These are phyloP conservation scores for Neurospora sp. DNA, from an alignment of 495 filamentous ascomycete species.

Conservation along the genomic window DNA sequence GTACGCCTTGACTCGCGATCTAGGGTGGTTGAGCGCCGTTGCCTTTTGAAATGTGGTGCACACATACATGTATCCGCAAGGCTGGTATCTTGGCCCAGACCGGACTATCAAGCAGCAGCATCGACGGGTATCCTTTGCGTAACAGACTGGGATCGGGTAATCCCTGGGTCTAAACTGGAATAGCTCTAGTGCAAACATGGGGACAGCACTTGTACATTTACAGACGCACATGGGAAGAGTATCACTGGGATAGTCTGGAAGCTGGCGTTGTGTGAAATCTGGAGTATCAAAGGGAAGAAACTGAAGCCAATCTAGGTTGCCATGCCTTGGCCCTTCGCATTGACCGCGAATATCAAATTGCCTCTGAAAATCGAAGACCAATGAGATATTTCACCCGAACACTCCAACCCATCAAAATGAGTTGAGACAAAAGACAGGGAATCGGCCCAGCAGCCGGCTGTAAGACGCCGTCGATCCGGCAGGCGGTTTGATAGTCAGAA, in stretches of 20 bases:
- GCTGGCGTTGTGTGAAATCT: no score
- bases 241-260: background rate
- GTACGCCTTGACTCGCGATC: conserved; percentile 3
- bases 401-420: background rate
- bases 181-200: background rate
- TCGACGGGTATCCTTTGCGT: background rate
- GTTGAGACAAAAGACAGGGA: background rate
- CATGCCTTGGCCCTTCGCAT: background rate
- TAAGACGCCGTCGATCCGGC: background rate
- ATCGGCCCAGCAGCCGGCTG: background rate
- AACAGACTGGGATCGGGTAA: background rate
- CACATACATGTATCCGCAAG: background rate
- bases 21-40: background rate
- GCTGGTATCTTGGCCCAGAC: background rate
- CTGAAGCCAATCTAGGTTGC: background rate
- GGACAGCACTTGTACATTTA: background rate
- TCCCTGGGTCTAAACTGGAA: background rate
- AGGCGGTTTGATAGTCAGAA: background rate
- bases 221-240: background rate
- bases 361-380: background rate
- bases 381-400: background rate
- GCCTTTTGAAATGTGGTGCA: background rate
- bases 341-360: background rate
- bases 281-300: background rate
- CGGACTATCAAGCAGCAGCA: background rate